Base-by-base conservation (phyloP, 176 grass and related monocot species). In the Microstegium vimineum region DNA sequence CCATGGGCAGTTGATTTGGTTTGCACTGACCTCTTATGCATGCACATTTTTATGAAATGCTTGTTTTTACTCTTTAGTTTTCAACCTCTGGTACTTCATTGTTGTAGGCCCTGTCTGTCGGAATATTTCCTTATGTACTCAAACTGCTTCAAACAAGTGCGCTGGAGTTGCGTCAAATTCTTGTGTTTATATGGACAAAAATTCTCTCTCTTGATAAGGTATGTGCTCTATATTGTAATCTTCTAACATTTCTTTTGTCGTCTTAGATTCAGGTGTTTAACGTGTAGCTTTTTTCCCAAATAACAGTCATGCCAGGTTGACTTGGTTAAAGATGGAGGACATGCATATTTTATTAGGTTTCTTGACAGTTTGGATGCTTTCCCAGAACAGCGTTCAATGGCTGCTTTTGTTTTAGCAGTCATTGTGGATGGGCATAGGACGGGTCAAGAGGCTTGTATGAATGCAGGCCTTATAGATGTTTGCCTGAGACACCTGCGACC, bases 101-200 rank as follows among this genome's bases (percentile, higher is more conserved):
- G 36, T 84, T 85, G 71, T 76, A 99, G 96, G 96, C 93, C 22
- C 77, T 99, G 42, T 99, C 96, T 47, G 96, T 99, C 26, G 96
- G 96, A 66, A 99, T 99, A 62, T 99, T 99, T 78, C 96, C 96
- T 87, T 95, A 92, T 47, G 96, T 95, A 34, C 93, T 99, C 28
- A 99, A 95, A 87, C 87, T 99, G 69, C 81, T 99, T 54, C 96
- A 99, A 94, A 99, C 96, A 84, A 93, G 91, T 78, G 96, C 93
- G 6, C 77, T 87, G 62, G 96, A 99, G 69, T 68, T 99, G 69
- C 93, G 91, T 17, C 96, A 99, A 89, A 99, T 99, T 85, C 93
- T 99, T 80, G 93, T 99, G 56, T 99, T 99, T 75, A 95, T 99
- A 85, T 99, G 96, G 96, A 99, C 96, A 73, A 99, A 99, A 86